These are phyloP conservation scores for Malania oleifera DNA, from an alignment of 164 flowering plant species.

Conservation along the genomic window DNA sequence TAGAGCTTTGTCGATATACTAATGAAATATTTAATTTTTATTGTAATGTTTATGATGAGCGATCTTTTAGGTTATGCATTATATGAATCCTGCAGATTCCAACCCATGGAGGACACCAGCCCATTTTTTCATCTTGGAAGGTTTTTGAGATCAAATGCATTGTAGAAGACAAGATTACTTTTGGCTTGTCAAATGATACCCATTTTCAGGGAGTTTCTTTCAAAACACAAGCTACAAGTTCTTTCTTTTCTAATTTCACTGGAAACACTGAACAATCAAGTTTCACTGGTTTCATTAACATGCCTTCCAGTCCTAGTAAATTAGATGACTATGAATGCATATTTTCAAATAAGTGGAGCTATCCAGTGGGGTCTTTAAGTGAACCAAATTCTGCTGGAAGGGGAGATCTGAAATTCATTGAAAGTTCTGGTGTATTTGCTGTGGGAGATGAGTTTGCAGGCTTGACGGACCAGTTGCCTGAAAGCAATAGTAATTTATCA, in stretches of 20 bases:
- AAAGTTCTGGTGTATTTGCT: conserved; percentile 18
- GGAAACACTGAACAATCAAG: conserved; percentile 23
- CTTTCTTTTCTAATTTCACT: conserved; percentile 22
- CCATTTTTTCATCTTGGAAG: conserved; percentile 28
- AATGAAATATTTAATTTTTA: too few relatives aligned
- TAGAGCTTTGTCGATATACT: too few relatives aligned
- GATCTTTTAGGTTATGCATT: conserved; percentile 6
- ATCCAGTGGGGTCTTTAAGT: conserved; percentile 16
- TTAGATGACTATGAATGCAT: conserved; percentile 16
- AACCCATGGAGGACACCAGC: conserved; percentile 29
- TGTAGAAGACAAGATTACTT: conserved; percentile 24
- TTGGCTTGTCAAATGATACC: conserved; percentile 25
- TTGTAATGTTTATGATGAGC: neutral
- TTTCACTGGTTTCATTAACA: conserved; percentile 14
- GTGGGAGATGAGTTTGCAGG: conserved; percentile 19
- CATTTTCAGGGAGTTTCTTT: conserved; percentile 28
- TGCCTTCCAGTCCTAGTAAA: conserved; percentile 16
- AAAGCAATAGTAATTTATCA: conserved; percentile 16
- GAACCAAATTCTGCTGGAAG: conserved; percentile 12
- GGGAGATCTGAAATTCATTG: conserved; percentile 33
- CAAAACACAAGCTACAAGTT: conserved; percentile 33
- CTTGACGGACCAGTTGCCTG: conserved; percentile 20
- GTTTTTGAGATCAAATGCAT: conserved; percentile 25
- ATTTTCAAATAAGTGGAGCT: conserved; percentile 23
- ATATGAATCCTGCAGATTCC: conserved; percentile 39